phyloP scores from a whole-genome alignment of 352 stramenopile species.

The Phytophthora gonapodyides region DNA sequence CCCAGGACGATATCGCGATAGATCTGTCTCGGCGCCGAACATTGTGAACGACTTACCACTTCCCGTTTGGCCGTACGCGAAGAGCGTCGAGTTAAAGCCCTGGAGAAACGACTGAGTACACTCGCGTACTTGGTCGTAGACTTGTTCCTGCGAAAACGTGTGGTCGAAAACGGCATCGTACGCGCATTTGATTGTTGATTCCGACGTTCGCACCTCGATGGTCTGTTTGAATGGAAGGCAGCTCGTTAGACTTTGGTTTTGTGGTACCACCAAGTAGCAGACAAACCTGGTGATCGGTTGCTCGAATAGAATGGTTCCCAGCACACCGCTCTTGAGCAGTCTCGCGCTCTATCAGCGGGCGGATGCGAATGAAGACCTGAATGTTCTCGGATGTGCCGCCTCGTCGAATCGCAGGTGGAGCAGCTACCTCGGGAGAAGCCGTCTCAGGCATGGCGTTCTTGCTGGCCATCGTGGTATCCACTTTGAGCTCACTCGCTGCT shows the following conservation, averaged over 20 bases:
- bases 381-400: slow-evolving; percentile 69
- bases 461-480: slow-evolving; percentile 10
- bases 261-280: background rate
- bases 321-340: slow-evolving; percentile 35
- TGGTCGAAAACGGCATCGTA: slow-evolving; percentile 86
- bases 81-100: slow-evolving; percentile 86
- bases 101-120: slow-evolving; percentile 81
- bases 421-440: background rate
- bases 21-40: slow-evolving; percentile 78
- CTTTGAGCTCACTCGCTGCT: background rate
- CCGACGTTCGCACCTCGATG: slow-evolving; percentile 74
- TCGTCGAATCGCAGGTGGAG: slow-evolving; percentile 15
- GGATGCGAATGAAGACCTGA: slow-evolving; percentile 86
- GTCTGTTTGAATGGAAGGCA: slow-evolving; percentile 40
- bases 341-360: slow-evolving; percentile 78
- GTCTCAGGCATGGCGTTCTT: slow-evolving; percentile 17
- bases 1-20: slow-evolving; percentile 69
- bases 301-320: slow-evolving; percentile 45
- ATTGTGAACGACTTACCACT: slow-evolving; percentile 90
- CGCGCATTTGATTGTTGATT: slow-evolving; percentile 75
- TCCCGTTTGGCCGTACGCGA: slow-evolving; percentile 85
- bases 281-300: slow-evolving; percentile 50
- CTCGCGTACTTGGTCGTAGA: slow-evolving; percentile 79
- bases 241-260: background rate
- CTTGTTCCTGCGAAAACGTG: slow-evolving; percentile 72